These are phyloP conservation scores for Fusarium fujikuroi DNA, from an alignment of 2,329 filamentous ascomycete genomes.

Conservation along the genomic window DNA sequence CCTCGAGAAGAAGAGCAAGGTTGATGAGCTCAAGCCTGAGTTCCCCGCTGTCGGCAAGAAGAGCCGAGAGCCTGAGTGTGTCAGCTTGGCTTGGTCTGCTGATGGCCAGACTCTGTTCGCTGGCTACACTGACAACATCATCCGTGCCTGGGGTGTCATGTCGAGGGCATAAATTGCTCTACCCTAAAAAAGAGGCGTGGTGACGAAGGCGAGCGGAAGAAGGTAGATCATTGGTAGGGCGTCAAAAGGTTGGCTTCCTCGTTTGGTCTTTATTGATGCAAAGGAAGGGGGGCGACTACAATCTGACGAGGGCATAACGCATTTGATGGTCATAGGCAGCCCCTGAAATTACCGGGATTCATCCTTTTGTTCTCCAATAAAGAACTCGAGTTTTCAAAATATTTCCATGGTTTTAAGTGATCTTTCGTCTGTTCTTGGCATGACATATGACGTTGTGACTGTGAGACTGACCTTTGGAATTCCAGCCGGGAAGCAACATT, in stretches of 20 bases:
- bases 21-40: constrained; percentile 99
- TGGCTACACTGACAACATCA: constrained; percentile 99
- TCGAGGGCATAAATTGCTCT: constrained; percentile 76
- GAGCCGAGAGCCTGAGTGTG: constrained; percentile 98
- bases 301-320: constrained; percentile 52
- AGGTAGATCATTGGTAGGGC: constrained; percentile 59
- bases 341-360: constrained; percentile 54
- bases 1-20: constrained; percentile 99
- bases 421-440: background rate
- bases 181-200: constrained; percentile 42
- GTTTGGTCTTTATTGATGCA: constrained; percentile 57
- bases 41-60: constrained; percentile 98
- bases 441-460: background rate
- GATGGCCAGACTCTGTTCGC: constrained; percentile 99
- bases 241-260: constrained; percentile 60
- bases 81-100: constrained; percentile 96
- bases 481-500: background rate
- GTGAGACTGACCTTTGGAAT: background rate
- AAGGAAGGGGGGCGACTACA: constrained; percentile 50
- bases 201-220: constrained; percentile 46
- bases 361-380: constrained; percentile 54
- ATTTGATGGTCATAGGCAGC: constrained; percentile 53
- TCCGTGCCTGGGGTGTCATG: constrained; percentile 98
- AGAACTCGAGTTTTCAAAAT: constrained; percentile 49
- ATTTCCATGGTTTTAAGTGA: constrained; percentile 4